These are phyloP conservation scores for Phialophora expanda DNA, from an alignment of 2,329 filamentous ascomycete species.

Conservation along the genomic window DNA sequence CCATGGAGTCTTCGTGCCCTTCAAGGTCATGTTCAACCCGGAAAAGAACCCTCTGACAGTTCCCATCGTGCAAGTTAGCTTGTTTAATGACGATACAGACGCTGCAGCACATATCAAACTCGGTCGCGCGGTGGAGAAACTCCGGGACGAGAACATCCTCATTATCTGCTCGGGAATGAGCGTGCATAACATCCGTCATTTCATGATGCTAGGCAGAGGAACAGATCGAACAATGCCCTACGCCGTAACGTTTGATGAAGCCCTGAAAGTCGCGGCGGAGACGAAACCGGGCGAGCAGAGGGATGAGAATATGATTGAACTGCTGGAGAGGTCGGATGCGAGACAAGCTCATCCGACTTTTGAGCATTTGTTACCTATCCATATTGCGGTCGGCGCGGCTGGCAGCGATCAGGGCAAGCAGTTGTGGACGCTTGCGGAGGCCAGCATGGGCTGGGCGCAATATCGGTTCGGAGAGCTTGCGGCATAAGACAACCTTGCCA, in stretches of 20 bases:
- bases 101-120: constrained; percentile 70
- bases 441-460: constrained; percentile 61
- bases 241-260: constrained; percentile 67
- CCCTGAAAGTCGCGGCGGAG: constrained; percentile 68
- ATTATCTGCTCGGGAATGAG: constrained; percentile 77
- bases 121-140: constrained; percentile 67
- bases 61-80: constrained; percentile 74
- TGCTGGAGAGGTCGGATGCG: constrained; percentile 60
- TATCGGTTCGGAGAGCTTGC: constrained; percentile 54
- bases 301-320: constrained; percentile 51
- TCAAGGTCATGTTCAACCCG: constrained; percentile 65
- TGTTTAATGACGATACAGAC: constrained; percentile 66
- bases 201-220: constrained; percentile 50
- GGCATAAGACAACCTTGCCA: constrained; percentile 7
- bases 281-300: constrained; percentile 49
- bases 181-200: constrained; percentile 70
- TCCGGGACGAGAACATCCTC: constrained; percentile 70
- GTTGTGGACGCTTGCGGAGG: constrained; percentile 57
- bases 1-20: constrained; percentile 76
- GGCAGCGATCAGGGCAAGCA: constrained; percentile 54
- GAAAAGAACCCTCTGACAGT: constrained; percentile 66
- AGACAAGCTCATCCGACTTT: constrained; percentile 67
- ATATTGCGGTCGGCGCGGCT: constrained; percentile 63
- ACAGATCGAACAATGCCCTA: constrained; percentile 59
- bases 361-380: constrained; percentile 66